phyloP scores from a whole-genome alignment of 176 grass and related monocot genomes.

The Oryza meridionalis region DNA sequence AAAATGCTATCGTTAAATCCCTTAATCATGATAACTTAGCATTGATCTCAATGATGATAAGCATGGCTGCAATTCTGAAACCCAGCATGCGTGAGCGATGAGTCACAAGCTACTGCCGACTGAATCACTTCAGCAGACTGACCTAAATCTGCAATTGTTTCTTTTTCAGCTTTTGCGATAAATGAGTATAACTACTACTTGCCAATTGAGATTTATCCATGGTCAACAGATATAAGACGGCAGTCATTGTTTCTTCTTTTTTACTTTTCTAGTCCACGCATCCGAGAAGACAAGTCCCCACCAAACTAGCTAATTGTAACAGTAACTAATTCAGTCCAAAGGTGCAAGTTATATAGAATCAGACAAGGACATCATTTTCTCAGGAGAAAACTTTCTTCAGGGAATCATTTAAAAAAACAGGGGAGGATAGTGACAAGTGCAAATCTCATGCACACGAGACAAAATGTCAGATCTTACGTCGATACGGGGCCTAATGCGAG shows the following conservation, averaged over 20 bases:
- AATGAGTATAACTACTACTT: background rate
- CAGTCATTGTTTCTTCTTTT: background rate
- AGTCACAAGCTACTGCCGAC: background rate
- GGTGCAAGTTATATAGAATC: background rate
- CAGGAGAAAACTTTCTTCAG: background rate
- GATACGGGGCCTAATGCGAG: conserved; percentile 34
- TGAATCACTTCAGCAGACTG: background rate
- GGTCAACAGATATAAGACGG: background rate
- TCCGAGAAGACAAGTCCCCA: background rate
- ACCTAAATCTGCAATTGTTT: background rate
- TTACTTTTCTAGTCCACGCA: background rate
- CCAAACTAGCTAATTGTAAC: background rate
- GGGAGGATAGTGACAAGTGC: background rate
- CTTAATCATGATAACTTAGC: too few relatives aligned
- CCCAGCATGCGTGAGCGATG: background rate
- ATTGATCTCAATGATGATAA: conserved; percentile 8
- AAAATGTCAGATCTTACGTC: conserved; percentile 42
- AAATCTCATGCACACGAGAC: conserved; percentile 46
- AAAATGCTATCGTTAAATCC: background rate
- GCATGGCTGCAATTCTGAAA: background rate
- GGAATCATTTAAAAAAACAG: background rate
- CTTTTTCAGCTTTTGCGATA: background rate
- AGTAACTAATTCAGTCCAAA: background rate
- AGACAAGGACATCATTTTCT: conserved; percentile 8
- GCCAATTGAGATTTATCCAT: background rate